Evolutionary conservation across 768 basidiomycete genomes (phyloP), one percentile per base, ranked within the genome.

Genomic region (Boletus pseudopeckii): DNA sequence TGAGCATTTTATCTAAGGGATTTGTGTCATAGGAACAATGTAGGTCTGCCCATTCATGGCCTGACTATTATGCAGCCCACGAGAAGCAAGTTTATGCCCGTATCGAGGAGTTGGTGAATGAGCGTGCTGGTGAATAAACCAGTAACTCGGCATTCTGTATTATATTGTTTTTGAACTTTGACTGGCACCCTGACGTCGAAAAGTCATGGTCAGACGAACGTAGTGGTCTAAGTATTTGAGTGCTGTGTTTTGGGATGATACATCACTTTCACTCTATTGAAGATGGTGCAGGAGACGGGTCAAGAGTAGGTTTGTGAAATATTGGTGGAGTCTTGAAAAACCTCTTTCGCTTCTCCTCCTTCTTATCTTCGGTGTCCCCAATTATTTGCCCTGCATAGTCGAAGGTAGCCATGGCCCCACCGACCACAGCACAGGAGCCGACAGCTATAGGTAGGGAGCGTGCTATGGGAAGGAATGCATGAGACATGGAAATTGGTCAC

Each of bases 371-470:
- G 5, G 71, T 61, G 46, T 78, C 75, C 39, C 83, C 82, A 11
- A 72, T 64, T 53, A 87, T 71, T 61, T 83, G 76, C 49, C 92
- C 90, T 22, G 86, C 81, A 58, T 87, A 88, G 62, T 93, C 88
- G 66, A 87, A 90, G 38, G 83, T 81, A 15, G 92, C 95, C 68
- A 93, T 82, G 7, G 85, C 78, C 13, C 85, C 85, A 47, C 90
- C 93, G 52, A 95, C 75, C 46, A 87, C 75, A 2, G 79, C 85
- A 67, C 92, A 95, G 32, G 87, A 84, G 20, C 84, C 89, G 17
- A 93, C 62, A 30, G 89, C 92, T 65, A 86, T 75, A 7, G 93
- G 93, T 60, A 96, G 63, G 32, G 93, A 97, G 55, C 89, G 87
- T 49, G 83, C 92, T 95, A 59, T 49, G 39, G 40, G 9, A 50